Conservation (phyloP, 2,329 filamentous ascomycete genomes). For the Claviceps digitariae region DNA sequence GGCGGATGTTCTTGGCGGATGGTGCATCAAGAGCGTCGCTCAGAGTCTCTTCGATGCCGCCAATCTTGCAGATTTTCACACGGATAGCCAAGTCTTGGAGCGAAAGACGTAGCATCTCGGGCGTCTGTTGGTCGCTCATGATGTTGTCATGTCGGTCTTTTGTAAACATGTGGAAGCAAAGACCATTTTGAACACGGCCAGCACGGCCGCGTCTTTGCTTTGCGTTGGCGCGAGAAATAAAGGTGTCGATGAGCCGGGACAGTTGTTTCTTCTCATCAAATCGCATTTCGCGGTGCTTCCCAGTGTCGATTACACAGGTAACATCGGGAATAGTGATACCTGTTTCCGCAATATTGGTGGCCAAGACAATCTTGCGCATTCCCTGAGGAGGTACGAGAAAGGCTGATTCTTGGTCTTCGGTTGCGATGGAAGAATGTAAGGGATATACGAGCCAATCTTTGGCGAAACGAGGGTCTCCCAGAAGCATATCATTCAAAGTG, state of each 20-base stretch:
- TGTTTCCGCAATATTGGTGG: slow-evolving; percentile 96
- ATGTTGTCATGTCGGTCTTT: slow-evolving; percentile 72
- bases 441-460: slow-evolving; percentile 75
- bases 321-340: slow-evolving; percentile 98
- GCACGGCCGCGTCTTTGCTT: slow-evolving; percentile 90
- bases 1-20: slow-evolving; percentile 79
- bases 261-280: slow-evolving; percentile 90
- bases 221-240: slow-evolving; percentile 89
- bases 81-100: slow-evolving; percentile 90
- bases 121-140: slow-evolving; percentile 87
- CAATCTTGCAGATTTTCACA: slow-evolving; percentile 94
- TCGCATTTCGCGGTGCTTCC: slow-evolving; percentile 94
- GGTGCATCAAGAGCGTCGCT: slow-evolving; percentile 81
- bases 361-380: slow-evolving; percentile 81
- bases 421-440: slow-evolving; percentile 88
- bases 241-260: slow-evolving; percentile 81
- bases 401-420: slow-evolving; percentile 88
- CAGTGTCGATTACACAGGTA: slow-evolving; percentile 90
- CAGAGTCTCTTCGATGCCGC: slow-evolving; percentile 81
- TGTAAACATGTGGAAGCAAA: slow-evolving; percentile 95
- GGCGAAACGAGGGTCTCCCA: slow-evolving; percentile 62
- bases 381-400: slow-evolving; percentile 76
- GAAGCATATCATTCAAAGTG: slow-evolving; percentile 71
- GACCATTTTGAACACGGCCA: slow-evolving; percentile 84
- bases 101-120: slow-evolving; percentile 88